A percentile compares a stretch with the other conserved stretches of the same genome.
Conservation (phyloP, 2,329 filamentous ascomycete species). For the Eutypa lata region DNA sequence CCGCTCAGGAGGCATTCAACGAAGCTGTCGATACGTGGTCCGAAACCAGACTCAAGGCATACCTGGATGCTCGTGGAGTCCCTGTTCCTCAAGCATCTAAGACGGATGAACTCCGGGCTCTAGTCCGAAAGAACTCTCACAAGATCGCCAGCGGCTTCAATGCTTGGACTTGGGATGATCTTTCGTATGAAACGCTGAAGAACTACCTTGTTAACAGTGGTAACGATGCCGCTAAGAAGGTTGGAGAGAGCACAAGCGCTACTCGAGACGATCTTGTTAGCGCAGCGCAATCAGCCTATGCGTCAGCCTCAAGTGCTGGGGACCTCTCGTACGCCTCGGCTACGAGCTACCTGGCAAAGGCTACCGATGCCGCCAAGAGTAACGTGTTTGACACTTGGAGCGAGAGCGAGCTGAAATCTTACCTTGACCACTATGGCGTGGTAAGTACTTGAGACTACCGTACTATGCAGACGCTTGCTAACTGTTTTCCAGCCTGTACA, state of each 20-base stretch:
- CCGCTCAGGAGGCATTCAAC: slow-evolving; percentile 66
- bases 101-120: slow-evolving; percentile 68
- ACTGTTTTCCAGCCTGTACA: slow-evolving; percentile 44
- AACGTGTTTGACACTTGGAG: slow-evolving; percentile 71
- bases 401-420: slow-evolving; percentile 70
- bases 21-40: slow-evolving; percentile 63
- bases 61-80: slow-evolving; percentile 72
- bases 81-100: slow-evolving; percentile 71
- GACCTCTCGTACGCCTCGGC: slow-evolving; percentile 61
- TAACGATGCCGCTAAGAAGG: slow-evolving; percentile 54
- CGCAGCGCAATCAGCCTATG: slow-evolving; percentile 60
- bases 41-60: slow-evolving; percentile 73
- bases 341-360: slow-evolving; percentile 66
- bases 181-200: slow-evolving; percentile 68
- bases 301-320: slow-evolving; percentile 56
- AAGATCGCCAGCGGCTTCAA: slow-evolving; percentile 66
- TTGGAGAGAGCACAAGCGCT: slow-evolving; percentile 58
- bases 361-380: slow-evolving; percentile 64
- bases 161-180: slow-evolving; percentile 78
- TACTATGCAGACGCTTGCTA: slow-evolving; percentile 23
- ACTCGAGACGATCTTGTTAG: slow-evolving; percentile 72
- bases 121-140: slow-evolving; percentile 71
- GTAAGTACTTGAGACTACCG: slow-evolving; percentile 29
- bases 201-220: slow-evolving; percentile 51
- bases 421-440: slow-evolving; percentile 76